These are phyloP conservation scores for Yarrowia galli DNA, from an alignment of 1,139 yeast species.

Conservation along the genomic window DNA sequence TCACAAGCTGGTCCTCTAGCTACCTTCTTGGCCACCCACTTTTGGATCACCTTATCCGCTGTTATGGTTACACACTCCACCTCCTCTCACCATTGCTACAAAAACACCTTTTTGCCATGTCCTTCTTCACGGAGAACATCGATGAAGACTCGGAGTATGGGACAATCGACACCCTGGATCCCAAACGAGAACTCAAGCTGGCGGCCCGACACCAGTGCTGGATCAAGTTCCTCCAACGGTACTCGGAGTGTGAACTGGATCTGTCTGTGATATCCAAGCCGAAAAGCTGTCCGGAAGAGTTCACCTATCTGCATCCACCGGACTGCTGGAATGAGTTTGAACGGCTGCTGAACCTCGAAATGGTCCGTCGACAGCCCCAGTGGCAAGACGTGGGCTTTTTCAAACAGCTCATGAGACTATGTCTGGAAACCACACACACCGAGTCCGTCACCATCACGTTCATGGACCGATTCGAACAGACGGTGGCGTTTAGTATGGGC, in stretches of 20 bases:
- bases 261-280: slow-evolving; percentile 14
- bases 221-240: slow-evolving; percentile 25
- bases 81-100: background rate
- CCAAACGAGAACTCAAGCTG: slow-evolving; percentile 12
- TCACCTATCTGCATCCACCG: slow-evolving; percentile 2
- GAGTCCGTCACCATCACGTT: slow-evolving; percentile 17
- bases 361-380: slow-evolving; percentile 7
- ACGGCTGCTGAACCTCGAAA: slow-evolving; percentile 21
- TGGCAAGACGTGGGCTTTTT: slow-evolving; percentile 26
- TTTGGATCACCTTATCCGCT: background rate
- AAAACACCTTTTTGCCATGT: background rate
- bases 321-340: slow-evolving; percentile 38
- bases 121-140: slow-evolving; percentile 13
- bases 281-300: background rate
- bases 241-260: slow-evolving; percentile 29
- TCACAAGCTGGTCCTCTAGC: no score
- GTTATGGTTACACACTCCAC: background rate
- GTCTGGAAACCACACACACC: slow-evolving; percentile 10
- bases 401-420: slow-evolving; percentile 28
- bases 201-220: slow-evolving; percentile 24
- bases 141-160: slow-evolving; percentile 21
- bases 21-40: no score
- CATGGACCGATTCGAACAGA: slow-evolving; percentile 18
- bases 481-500: slow-evolving; percentile 17
- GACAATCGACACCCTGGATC: slow-evolving; percentile 3